These are phyloP conservation scores for Beauveria australis DNA, from an alignment of 2,329 filamentous ascomycete species.

Conservation along the genomic window DNA sequence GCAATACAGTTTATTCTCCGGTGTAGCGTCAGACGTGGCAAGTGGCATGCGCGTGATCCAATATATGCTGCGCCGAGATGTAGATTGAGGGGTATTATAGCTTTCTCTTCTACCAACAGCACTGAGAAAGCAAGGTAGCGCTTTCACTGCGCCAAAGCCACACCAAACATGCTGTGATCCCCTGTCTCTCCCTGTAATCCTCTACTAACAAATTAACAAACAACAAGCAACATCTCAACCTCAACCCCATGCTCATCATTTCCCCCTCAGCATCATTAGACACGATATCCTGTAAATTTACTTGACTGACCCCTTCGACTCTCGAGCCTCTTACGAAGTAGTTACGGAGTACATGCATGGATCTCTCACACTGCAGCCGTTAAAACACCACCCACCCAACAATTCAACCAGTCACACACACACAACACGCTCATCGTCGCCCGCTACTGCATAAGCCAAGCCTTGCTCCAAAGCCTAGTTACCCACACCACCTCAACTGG, in stretches of 20 bases:
- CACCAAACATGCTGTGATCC: not conserved
- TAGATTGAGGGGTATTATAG: not conserved
- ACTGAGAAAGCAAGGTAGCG: not conserved
- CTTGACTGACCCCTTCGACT: not conserved
- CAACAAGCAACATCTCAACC: not conserved
- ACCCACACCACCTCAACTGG: slow-evolving; percentile 2
- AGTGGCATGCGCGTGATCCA: not conserved
- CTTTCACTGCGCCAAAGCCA: not conserved
- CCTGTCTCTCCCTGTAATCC: not conserved
- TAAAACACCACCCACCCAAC: not conserved
- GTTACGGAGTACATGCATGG: not conserved
- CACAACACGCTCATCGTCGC: not conserved
- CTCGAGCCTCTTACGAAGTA: not conserved
- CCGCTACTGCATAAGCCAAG: slow-evolving; percentile 1
- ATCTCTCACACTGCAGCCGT: not conserved
- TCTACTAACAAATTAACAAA: not conserved
- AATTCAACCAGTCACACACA: slow-evolving; percentile 2
- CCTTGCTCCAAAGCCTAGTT: not conserved
- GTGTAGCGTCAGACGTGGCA: not conserved
- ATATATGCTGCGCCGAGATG: not conserved
- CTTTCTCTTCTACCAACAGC: too few species aligned
- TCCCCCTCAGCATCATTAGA: not conserved
- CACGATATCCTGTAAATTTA: not conserved
- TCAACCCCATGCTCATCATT: not conserved
- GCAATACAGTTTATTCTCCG: not conserved